Conservation (phyloP, 164 flowering plant species). For the Warburgia ugandensis region DNA sequence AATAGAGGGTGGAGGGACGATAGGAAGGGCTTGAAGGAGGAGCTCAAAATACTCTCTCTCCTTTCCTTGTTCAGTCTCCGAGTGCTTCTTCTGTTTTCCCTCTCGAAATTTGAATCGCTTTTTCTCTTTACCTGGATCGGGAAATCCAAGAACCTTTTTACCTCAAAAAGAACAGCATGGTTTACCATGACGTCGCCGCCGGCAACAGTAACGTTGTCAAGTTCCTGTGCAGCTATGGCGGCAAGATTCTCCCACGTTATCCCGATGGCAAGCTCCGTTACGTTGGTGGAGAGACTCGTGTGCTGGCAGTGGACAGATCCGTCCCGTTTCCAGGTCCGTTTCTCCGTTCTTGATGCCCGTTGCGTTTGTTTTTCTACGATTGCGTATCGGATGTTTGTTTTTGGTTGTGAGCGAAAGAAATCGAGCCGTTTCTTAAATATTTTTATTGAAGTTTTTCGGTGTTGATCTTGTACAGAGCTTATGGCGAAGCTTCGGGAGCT, state of each 20-base stretch:
- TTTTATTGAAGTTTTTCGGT: background rate
- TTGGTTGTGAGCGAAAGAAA: background rate
- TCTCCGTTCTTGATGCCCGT: background rate
- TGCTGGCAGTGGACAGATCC: constrained; percentile 72
- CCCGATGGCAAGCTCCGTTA: constrained; percentile 94
- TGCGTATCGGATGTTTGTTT: background rate
- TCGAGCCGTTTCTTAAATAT: background rate
- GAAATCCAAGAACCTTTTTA: too few relatives aligned
- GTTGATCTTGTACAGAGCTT: constrained; percentile 42
- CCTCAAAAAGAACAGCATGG: too few relatives aligned
- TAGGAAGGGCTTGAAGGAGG: too few relatives aligned
- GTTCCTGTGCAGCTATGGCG: constrained; percentile 89
- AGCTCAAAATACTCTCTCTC: too few relatives aligned
- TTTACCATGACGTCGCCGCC: too few relatives aligned
- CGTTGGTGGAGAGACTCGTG: constrained; percentile 79
- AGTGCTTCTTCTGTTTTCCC: too few relatives aligned
- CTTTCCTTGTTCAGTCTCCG: too few relatives aligned
- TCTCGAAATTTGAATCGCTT: too few relatives aligned
- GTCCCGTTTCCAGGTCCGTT: constrained; percentile 42
- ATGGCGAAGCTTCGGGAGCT: constrained; percentile 61
- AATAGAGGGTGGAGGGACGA: too few relatives aligned
- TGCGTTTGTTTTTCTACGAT: background rate
- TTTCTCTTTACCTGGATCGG: too few relatives aligned
- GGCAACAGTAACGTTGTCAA: too few relatives aligned
- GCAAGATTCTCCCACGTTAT: constrained; percentile 80